Percentiles rank a stretch among this genome's conserved stretches.
These are phyloP conservation scores for Aulographum hederae DNA, from an alignment of 2,329 filamentous ascomycete species.

Conservation along the genomic window DNA sequence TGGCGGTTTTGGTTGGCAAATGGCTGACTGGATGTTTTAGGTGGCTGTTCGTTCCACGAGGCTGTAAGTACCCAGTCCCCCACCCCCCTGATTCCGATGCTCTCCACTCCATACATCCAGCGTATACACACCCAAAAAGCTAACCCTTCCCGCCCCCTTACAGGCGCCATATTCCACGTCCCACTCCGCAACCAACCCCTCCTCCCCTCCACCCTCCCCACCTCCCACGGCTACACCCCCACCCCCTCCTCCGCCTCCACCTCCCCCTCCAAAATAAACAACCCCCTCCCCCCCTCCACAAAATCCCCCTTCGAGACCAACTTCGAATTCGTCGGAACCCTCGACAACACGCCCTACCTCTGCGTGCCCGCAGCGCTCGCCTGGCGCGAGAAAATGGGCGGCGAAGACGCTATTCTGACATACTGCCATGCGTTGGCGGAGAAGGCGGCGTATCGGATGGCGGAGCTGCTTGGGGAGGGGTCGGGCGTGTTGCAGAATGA, in stretches of 20 bases:
- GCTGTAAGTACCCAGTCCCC: too few species aligned
- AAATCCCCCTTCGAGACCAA: conserved; percentile 46
- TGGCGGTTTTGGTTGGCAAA: background rate
- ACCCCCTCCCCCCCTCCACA: conserved; percentile 20
- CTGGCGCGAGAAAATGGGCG: conserved; percentile 53
- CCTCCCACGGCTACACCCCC: conserved; percentile 59
- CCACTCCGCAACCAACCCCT: conserved; percentile 57
- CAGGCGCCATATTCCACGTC: conserved; percentile 69
- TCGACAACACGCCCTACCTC: conserved; percentile 54
- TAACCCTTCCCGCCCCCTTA: too few species aligned
- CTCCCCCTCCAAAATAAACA: conserved; percentile 7
- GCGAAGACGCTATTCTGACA: conserved; percentile 48
- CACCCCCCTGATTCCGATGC: too few species aligned
- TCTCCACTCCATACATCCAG: too few species aligned
- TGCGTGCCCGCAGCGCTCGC: conserved; percentile 53
- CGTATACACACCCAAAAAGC: too few species aligned
- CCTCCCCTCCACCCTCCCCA: conserved; percentile 58
- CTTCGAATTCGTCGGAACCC: conserved; percentile 63
- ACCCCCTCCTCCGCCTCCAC: background rate
- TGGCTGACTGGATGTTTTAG: conserved; percentile 14
- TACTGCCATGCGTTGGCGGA: conserved; percentile 48
- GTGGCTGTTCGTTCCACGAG: conserved; percentile 70
- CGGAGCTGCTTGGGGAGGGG: conserved; percentile 42
- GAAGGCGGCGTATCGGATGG: conserved; percentile 41
- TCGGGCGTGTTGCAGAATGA: conserved; percentile 47